phyloP scores from a whole-genome alignment of 2,329 filamentous ascomycete genomes.

The Teratosphaeria epicoccoides region DNA sequence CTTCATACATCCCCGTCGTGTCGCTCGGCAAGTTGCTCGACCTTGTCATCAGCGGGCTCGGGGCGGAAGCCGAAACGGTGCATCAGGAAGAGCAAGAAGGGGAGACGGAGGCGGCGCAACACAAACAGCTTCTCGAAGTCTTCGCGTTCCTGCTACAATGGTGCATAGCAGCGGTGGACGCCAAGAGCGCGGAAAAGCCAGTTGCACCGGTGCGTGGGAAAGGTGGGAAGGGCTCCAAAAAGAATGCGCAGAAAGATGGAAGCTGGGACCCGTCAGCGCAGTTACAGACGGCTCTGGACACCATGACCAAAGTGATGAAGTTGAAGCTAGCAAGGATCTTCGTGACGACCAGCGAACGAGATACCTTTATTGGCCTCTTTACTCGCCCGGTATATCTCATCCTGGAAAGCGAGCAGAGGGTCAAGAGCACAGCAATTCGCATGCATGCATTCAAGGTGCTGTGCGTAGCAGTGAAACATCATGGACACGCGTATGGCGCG shows the following conservation, averaged over 20 bases:
- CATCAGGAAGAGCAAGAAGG: slow-evolving; percentile 85
- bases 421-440: slow-evolving; percentile 77
- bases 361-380: slow-evolving; percentile 86
- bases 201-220: slow-evolving; percentile 61
- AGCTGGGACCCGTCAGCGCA: slow-evolving; percentile 84
- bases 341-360: slow-evolving; percentile 87
- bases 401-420: slow-evolving; percentile 83
- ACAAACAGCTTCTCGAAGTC: slow-evolving; percentile 86
- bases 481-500: slow-evolving; percentile 90
- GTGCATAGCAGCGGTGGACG: slow-evolving; percentile 89
- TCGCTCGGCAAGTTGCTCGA: slow-evolving; percentile 81
- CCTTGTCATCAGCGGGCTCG: slow-evolving; percentile 68
- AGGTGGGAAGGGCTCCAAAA: slow-evolving; percentile 59
- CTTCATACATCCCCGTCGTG: slow-evolving; percentile 65
- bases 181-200: slow-evolving; percentile 75
- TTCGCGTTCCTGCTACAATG: slow-evolving; percentile 92
- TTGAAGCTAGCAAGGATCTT: slow-evolving; percentile 89
- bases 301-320: slow-evolving; percentile 92
- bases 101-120: slow-evolving; percentile 51
- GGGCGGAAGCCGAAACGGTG: slow-evolving; percentile 70
- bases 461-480: slow-evolving; percentile 93
- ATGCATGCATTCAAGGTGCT: slow-evolving; percentile 98
- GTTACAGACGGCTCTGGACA: slow-evolving; percentile 76
- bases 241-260: slow-evolving; percentile 53
- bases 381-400: slow-evolving; percentile 90